Evolutionary conservation across 2,329 filamentous ascomycete genomes (phyloP).

Genomic region (Venturia effusa): DNA sequence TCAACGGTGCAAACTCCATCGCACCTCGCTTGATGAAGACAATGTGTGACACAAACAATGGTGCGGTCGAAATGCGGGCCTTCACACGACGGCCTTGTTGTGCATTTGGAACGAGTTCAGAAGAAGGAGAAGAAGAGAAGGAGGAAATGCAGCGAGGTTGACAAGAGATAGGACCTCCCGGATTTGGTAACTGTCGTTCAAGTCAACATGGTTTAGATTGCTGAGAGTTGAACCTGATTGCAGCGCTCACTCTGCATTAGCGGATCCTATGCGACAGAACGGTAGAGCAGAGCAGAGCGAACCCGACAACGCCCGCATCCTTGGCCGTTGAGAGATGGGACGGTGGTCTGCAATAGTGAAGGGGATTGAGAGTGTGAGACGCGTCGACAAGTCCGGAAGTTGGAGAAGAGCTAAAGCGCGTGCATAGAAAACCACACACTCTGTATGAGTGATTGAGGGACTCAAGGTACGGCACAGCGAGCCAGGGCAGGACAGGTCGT

Average conservation of each 20-base stretch:
- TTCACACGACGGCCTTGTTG: background rate
- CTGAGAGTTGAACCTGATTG: background rate
- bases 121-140: too few species aligned
- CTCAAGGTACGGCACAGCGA: background rate
- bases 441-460: background rate
- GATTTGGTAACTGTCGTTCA: background rate
- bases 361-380: background rate
- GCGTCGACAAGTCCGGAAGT: background rate
- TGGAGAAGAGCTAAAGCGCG: background rate
- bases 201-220: background rate
- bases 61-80: background rate
- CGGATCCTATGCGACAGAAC: background rate
- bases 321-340: background rate
- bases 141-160: too few species aligned
- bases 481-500: background rate
- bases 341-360: too few species aligned
- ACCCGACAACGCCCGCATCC: background rate
- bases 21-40: background rate
- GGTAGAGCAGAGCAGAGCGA: background rate
- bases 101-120: background rate
- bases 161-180: too few species aligned
- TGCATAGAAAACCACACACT: background rate
- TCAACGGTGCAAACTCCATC: background rate
- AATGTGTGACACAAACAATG: background rate
- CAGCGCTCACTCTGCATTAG: background rate